These are phyloP conservation scores for Rosa persica DNA, from an alignment of 306 rosid species.

Conservation along the genomic window DNA sequence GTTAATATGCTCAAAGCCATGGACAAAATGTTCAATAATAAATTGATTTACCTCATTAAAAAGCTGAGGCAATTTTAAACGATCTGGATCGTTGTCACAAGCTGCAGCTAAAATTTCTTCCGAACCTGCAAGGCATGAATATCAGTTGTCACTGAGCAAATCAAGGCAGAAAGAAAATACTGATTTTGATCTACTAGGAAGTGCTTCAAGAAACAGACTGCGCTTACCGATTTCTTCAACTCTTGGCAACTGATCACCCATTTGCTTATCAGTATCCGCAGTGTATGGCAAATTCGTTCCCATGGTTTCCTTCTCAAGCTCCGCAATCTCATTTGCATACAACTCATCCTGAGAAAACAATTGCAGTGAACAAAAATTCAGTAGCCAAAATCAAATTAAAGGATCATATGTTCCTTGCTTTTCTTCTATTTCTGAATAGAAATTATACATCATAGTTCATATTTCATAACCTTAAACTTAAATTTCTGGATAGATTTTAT, in stretches of 20 bases:
- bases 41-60: conserved; percentile 65
- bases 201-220: conserved; percentile 20
- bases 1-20: background rate
- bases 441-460: background rate
- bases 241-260: conserved; percentile 64
- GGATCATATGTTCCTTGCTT: conserved; percentile 8
- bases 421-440: background rate
- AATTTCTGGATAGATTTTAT: background rate
- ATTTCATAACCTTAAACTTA: background rate
- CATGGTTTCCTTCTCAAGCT: conserved; percentile 52
- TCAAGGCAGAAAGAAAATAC: background rate
- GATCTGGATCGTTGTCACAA: conserved; percentile 61
- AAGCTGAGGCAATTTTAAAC: conserved; percentile 61
- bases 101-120: conserved; percentile 63
- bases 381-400: conserved; percentile 29
- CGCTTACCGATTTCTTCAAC: conserved; percentile 62
- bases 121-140: conserved; percentile 48
- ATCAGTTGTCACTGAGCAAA: conserved; percentile 3
- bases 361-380: conserved; percentile 17
- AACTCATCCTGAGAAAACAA: conserved; percentile 59
- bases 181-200: background rate
- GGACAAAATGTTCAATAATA: background rate
- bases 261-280: conserved; percentile 46
- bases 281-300: conserved; percentile 40
- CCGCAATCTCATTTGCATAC: conserved; percentile 56